phyloP scores from a whole-genome alignment of 2,329 filamentous ascomycete species.

The Diaporthe citriasiana region DNA sequence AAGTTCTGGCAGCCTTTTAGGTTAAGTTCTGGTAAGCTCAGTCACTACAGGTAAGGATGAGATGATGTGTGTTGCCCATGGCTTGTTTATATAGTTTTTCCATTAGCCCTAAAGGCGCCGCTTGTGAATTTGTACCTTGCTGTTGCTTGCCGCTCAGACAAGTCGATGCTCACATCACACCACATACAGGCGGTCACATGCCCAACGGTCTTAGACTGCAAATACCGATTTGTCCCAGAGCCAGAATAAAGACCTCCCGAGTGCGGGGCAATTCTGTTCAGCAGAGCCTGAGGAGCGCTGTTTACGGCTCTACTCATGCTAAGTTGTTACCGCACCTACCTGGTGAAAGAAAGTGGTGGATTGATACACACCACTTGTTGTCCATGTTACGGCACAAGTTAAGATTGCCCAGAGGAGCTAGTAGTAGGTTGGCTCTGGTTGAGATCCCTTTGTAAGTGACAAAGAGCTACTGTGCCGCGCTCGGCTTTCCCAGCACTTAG shows the following conservation, averaged over 20 bases:
- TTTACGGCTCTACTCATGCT: background rate
- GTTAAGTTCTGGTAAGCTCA: background rate
- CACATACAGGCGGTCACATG: background rate
- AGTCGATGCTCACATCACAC: background rate
- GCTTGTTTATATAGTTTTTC: background rate
- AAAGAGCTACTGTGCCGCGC: background rate
- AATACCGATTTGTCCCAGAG: background rate
- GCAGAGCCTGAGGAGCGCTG: background rate
- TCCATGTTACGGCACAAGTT: background rate
- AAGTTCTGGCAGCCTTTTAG: fast-evolving
- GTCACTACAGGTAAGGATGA: background rate
- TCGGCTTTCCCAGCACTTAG: background rate
- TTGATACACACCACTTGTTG: no score
- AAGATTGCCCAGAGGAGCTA: background rate
- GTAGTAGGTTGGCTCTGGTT: background rate
- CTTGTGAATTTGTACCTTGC: no score
- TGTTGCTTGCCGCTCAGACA: background rate
- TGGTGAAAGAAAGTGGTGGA: background rate
- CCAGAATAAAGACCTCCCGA: background rate
- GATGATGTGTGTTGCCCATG: background rate
- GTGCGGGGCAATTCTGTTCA: background rate
- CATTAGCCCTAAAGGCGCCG: background rate
- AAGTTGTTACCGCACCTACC: background rate
- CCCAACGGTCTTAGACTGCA: background rate
- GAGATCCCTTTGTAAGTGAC: background rate